Percentiles rank a stretch among this genome's conserved stretches.
Evolutionary conservation across 2,329 filamentous ascomycete species (phyloP).

Genomic region (Stylonectria norvegica): DNA sequence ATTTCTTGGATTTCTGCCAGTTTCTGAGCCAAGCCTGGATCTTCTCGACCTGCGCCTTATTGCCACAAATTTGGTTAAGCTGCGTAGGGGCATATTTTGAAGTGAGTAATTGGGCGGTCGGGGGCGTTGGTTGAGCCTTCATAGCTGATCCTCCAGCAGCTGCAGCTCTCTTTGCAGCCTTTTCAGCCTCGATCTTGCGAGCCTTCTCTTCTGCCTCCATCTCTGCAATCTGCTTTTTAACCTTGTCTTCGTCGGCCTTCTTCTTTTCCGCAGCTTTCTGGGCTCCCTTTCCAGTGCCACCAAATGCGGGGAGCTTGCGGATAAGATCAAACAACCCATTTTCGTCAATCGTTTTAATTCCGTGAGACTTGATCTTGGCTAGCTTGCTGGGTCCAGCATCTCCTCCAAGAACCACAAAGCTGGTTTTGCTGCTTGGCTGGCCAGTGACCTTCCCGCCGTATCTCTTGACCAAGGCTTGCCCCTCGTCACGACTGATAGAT

Average conservation of each 20-base stretch:
- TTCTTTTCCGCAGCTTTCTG: slow-evolving; percentile 82
- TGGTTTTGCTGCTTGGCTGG: slow-evolving; percentile 88
- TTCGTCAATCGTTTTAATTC: slow-evolving; percentile 91
- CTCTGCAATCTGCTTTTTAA: slow-evolving; percentile 74
- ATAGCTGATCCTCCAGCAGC: slow-evolving; percentile 20
- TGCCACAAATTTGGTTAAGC: slow-evolving; percentile 87
- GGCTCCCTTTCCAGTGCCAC: slow-evolving; percentile 83
- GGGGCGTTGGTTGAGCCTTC: slow-evolving; percentile 41
- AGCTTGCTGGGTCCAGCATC: slow-evolving; percentile 95
- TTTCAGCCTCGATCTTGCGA: slow-evolving; percentile 49
- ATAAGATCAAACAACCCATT: slow-evolving; percentile 88
- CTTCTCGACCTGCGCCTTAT: slow-evolving; percentile 85
- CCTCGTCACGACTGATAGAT: slow-evolving; percentile 79
- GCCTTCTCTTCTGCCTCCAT: slow-evolving; percentile 79
- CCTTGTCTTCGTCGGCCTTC: slow-evolving; percentile 77
- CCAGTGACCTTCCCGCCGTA: slow-evolving; percentile 89
- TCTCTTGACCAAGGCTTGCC: slow-evolving; percentile 79
- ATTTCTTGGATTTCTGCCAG: slow-evolving; percentile 76
- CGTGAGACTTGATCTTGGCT: slow-evolving; percentile 73
- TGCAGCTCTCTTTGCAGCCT: slow-evolving; percentile 44
- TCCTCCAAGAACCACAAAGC: slow-evolving; percentile 82
- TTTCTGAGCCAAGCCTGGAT: slow-evolving; percentile 82
- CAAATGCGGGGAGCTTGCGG: slow-evolving; percentile 73
- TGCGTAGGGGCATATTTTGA: slow-evolving; percentile 89
- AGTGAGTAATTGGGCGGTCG: slow-evolving; percentile 76